Evolutionary conservation across 805 yeast genomes (phyloP).

Genomic region (Yarrowia hollandica): DNA sequence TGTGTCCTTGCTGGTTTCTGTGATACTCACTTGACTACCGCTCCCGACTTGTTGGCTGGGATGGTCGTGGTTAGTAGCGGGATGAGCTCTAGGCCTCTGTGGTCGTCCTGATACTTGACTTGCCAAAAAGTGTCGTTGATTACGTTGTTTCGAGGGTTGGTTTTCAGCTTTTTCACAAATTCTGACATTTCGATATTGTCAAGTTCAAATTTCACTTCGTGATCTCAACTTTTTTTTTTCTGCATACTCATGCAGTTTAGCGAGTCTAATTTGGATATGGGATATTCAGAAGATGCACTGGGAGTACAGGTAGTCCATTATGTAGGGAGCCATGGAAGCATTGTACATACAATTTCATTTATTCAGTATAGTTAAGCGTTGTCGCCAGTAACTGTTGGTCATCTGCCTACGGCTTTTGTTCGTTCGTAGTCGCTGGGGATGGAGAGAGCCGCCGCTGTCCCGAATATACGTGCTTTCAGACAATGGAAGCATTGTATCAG

Average conservation of each 20-base stretch:
- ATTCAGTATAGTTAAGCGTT: too few relatives aligned
- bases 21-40: constrained; percentile 36
- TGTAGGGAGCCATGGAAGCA: too few relatives aligned
- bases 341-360: too few relatives aligned
- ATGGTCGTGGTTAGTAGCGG: constrained; percentile 39
- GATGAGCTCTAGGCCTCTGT: constrained; percentile 33
- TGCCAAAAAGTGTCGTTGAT: constrained; percentile 34
- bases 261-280: not conserved
- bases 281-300: too few relatives aligned
- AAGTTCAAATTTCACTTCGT: not conserved
- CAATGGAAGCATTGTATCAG: too few relatives aligned
- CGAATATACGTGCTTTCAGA: too few relatives aligned
- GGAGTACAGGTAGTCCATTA: too few relatives aligned
- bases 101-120: constrained; percentile 36
- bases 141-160: constrained; percentile 30
- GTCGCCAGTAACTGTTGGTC: too few relatives aligned
- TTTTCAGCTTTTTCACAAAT: constrained; percentile 6
- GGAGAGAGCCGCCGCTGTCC: too few relatives aligned
- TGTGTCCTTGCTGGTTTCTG: too few relatives aligned
- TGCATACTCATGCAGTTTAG: constrained; percentile 20
- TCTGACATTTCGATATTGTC: not conserved
- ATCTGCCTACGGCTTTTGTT: too few relatives aligned
- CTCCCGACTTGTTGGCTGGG: constrained; percentile 39
- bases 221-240: not conserved
- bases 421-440: too few relatives aligned